These are phyloP conservation scores for Crucibulum laeve DNA, from an alignment of 768 basidiomycete species.

Conservation along the genomic window DNA sequence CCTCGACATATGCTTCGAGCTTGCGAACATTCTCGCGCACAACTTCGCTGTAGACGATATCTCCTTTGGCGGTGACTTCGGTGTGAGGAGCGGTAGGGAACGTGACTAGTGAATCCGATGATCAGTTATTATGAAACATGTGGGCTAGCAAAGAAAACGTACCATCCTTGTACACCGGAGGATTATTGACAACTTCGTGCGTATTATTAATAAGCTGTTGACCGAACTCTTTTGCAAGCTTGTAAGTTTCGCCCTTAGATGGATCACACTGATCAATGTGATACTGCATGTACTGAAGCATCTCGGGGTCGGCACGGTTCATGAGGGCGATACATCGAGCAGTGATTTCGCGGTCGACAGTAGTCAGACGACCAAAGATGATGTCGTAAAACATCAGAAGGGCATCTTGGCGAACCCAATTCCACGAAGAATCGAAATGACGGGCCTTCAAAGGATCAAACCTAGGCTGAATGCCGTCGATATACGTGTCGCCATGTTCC, in stretches of 20 bases:
- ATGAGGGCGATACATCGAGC: conserved; percentile 96
- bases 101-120: conserved; percentile 54
- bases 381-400: conserved; percentile 98
- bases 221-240: conserved; percentile 95
- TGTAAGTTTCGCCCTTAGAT: conserved; percentile 84
- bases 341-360: conserved; percentile 94
- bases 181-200: conserved; percentile 71
- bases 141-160: conserved; percentile 21
- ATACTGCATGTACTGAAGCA: conserved; percentile 94
- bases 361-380: conserved; percentile 90
- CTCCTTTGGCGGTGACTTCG: conserved; percentile 89
- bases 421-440: conserved; percentile 98
- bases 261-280: conserved; percentile 83
- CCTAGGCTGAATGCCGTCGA: conserved; percentile 91
- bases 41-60: conserved; percentile 92
- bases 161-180: conserved; percentile 97
- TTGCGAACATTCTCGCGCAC: conserved; percentile 96
- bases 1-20: conserved; percentile 94
- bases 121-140: conserved; percentile 5
- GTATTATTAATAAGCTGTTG: conserved; percentile 95
- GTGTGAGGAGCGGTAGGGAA: conserved; percentile 98
- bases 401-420: conserved; percentile 98
- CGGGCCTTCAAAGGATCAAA: conserved; percentile 97
- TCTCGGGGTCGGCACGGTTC: conserved; percentile 92
- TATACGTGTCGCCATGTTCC: conserved; percentile 92